Percentiles rank a stretch among this genome's conserved stretches.
Evolutionary conservation across 2,329 filamentous ascomycete genomes (phyloP).

Genomic region (Epichloe sylvatica): DNA sequence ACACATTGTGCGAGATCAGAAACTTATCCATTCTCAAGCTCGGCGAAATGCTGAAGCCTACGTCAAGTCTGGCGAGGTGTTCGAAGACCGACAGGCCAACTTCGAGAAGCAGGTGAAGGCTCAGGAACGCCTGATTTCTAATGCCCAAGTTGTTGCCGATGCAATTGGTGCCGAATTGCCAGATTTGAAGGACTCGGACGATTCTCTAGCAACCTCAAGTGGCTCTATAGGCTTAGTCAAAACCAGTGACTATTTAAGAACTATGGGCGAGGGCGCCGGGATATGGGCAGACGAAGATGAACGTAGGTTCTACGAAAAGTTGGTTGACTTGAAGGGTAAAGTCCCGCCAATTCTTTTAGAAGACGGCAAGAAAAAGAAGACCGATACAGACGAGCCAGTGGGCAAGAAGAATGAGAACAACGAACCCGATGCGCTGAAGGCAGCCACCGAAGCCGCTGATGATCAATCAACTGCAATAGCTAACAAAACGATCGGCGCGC

Average conservation of each 20-base stretch:
- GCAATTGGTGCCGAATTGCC: constrained; percentile 86
- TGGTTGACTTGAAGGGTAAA: constrained; percentile 89
- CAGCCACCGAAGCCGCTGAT: constrained; percentile 42
- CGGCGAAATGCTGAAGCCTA: constrained; percentile 96
- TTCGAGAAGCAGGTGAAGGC: constrained; percentile 89
- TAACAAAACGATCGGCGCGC: constrained; percentile 94
- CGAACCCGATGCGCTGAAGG: constrained; percentile 41
- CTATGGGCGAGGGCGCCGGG: constrained; percentile 76
- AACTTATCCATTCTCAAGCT: constrained; percentile 71
- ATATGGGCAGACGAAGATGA: constrained; percentile 99
- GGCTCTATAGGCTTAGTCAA: constrained; percentile 87
- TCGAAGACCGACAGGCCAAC: constrained; percentile 90
- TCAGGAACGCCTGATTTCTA: constrained; percentile 79
- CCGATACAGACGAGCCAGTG: constrained; percentile 65
- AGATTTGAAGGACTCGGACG: constrained; percentile 72
- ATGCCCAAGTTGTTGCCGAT: constrained; percentile 84
- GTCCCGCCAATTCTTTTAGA: constrained; percentile 89
- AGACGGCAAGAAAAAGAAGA: constrained; percentile 87
- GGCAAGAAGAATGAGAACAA: constrained; percentile 53
- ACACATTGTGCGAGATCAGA: constrained; percentile 83
- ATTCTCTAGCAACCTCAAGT: constrained; percentile 48
- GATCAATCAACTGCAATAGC: constrained; percentile 88
- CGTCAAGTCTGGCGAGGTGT: constrained; percentile 95
- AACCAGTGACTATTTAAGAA: constrained; percentile 80
- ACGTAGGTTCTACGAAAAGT: constrained; percentile 91